Evolutionary conservation across 2,329 filamentous ascomycete genomes (phyloP).

Genomic region (Botrytis byssoidea): DNA sequence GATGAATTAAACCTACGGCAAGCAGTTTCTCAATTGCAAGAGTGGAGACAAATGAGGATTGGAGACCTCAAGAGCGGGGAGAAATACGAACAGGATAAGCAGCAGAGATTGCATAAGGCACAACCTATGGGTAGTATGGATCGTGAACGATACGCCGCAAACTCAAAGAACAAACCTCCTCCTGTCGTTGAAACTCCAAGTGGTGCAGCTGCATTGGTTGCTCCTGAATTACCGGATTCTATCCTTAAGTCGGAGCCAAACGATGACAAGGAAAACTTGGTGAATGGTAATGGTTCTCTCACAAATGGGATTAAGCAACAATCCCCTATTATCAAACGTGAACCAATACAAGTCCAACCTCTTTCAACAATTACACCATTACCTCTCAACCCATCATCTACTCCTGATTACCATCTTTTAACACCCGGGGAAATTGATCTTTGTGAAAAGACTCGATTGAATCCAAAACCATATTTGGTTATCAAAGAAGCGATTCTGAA

Average conservation of each 20-base stretch:
- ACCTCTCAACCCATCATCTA: constrained; percentile 53
- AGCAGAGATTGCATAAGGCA: constrained; percentile 66
- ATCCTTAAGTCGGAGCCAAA: constrained; percentile 40
- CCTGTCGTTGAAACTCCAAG: constrained; percentile 66
- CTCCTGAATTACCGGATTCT: constrained; percentile 64
- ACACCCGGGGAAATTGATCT: constrained; percentile 81
- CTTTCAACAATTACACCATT: constrained; percentile 45
- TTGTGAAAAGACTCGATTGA: constrained; percentile 78
- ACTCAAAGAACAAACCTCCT: constrained; percentile 64
- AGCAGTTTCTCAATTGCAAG: constrained; percentile 86
- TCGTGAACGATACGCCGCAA: constrained; percentile 70
- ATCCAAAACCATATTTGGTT: constrained; percentile 91
- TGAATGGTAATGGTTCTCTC: constrained; percentile 34
- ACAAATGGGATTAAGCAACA: constrained; percentile 51
- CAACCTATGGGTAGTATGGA: constrained; percentile 80
- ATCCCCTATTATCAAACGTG: constrained; percentile 42
- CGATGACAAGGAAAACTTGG: constrained; percentile 44
- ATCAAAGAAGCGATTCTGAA: constrained; percentile 92
- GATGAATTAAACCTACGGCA: constrained; percentile 90
- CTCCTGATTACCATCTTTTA: constrained; percentile 81
- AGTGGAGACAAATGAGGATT: constrained; percentile 85
- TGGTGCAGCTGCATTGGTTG: constrained; percentile 73
- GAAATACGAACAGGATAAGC: constrained; percentile 90
- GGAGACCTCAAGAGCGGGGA: constrained; percentile 82
- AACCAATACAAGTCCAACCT: constrained; percentile 52